A percentile compares a stretch with the other conserved stretches of the same genome.
Evolutionary conservation across 164 flowering plant genomes (phyloP).

Genomic region (Liquidambar formosana): DNA sequence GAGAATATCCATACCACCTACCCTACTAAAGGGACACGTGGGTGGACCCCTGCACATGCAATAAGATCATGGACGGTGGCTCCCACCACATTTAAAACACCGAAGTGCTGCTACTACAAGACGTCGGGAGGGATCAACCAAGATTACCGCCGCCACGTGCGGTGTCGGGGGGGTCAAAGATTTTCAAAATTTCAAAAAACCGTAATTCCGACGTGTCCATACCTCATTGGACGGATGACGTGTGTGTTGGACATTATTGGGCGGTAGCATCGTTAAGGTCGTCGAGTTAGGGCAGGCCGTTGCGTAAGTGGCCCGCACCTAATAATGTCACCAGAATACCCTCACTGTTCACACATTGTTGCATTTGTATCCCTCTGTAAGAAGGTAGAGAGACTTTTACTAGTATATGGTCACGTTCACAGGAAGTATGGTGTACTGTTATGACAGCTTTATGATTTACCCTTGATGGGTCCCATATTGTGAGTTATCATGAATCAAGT

Average conservation of each 20-base stretch:
- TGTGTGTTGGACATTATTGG: conserved; percentile 4
- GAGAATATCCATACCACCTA: too few relatives aligned
- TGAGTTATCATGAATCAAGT: too few relatives aligned
- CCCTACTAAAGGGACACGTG: not conserved
- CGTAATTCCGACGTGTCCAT: conserved; percentile 2
- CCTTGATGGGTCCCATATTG: too few relatives aligned
- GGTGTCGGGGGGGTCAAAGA: conserved; percentile 17
- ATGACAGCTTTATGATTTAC: too few relatives aligned
- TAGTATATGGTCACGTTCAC: too few relatives aligned
- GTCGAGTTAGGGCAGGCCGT: conserved; percentile 2
- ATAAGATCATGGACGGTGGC: not conserved
- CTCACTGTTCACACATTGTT: too few relatives aligned
- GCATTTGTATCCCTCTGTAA: too few relatives aligned
- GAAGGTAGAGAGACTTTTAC: too few relatives aligned
- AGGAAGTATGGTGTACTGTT: too few relatives aligned
- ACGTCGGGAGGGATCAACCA: too few relatives aligned
- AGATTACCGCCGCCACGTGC: conserved; percentile 33
- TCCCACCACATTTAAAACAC: conserved; percentile 1
- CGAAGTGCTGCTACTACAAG: not conserved
- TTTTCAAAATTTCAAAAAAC: not conserved
- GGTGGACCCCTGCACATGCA: conserved; percentile 11
- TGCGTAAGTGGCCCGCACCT: conserved; percentile 12
- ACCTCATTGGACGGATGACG: conserved; percentile 14
- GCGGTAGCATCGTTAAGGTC: not conserved
- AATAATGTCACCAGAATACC: not conserved